Base-by-base conservation (phyloP, 352 stramenopile genomes). In the Pythium sp. region DNA sequence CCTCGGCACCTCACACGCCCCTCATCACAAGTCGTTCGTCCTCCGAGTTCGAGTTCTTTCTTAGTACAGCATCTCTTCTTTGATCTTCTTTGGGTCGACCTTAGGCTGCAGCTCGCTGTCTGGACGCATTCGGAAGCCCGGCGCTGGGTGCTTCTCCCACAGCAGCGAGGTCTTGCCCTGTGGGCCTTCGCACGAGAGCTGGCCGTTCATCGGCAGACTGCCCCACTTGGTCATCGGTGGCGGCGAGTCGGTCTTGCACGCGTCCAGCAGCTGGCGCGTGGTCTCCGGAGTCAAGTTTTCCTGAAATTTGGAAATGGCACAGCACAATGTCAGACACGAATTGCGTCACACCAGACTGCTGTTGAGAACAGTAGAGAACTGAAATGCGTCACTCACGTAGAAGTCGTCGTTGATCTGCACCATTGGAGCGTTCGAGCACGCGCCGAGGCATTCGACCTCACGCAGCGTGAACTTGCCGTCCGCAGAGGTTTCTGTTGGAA, bases 381-480 rank as follows among this genome's bases (percentile, higher is more conserved):
- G 36, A 26, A 58, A 38, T 24, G 26, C 24, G 49, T 65, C 36
- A 80, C 71, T 65, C 64, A 84, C 76, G 72, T 96, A 93, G 67
- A 98, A 99, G 84, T 99, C 97, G 83, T 99, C 97, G 81, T 99
- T 99, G 73, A 99, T 96, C 89, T 99, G 97, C 57, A 99, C 88
- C 98, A 99, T 99, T 60, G 98, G 98, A 9, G 98, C 98, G 86
- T 99, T 99, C 5, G 98, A 91, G 84, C 98, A 99, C 7, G 97
- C 95, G 59, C 98, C 98, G 41, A 99, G 89, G 82, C 98, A 99
- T 73, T 99, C 98, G 26, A 99, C 97, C 79, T 99, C 97, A 60
- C 97, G 83, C 58, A 99, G 84, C 64, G 98, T 99, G 78, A 96
- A 96, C 67, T 75, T 75, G 15, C 87, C 86, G 59, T 96, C 88